Evolutionary conservation across 2,329 filamentous ascomycete genomes (phyloP), one percentile per base, ranked within the genome.

Genomic region (Penicillium nordicum): DNA sequence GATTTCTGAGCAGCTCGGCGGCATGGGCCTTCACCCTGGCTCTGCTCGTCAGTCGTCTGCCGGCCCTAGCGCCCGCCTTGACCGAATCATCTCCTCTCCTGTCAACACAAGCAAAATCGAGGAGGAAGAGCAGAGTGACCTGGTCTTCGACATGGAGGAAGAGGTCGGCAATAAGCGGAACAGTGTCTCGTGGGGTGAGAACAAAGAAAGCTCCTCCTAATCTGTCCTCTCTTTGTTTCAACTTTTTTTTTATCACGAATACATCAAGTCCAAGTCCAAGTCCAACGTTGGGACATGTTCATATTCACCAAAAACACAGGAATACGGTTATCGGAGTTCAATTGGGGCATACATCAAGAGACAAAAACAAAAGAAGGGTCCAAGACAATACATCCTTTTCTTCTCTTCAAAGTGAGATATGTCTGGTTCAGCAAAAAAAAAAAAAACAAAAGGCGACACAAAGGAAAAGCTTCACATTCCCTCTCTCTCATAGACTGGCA

Each of bases 1-100:
- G 78, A 82, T 86, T 53, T 84, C 82, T 45, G 82, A 85, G 65
- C 83, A 83, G 62, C 68, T 84, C n/a, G 68, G 71, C 49, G 69
- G 74, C 54, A 71, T 76, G 62, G 77, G 73, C 6, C 70, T 80
- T 36, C 74, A 79, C 54, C 76, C 77, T 32, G 68, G 68, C 43
- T 70, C 71, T n/a, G 71, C 70, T 18, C 73, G 75, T 10, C 73
- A 71, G 46, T 65, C 72, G 29, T 68, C 73, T 25, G 54, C 66
- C 16, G 68, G 62, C 25, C 60, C 65, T n/a, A 65, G 60, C 48
- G 69, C 63, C 46, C 74, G 76, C 30, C 64, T 78, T 21, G 76
- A 79, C 53, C 75, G 78, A 49, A 73, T 74, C 12, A 68, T 80
- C 30, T 76, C 78, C 5, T 79, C 78, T 10, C 76, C 78, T 2